Evolutionary conservation across 345 rosid species (phyloP), one percentile per base, ranked within the genome.

Genomic region (Hirschfeldia incana): DNA sequence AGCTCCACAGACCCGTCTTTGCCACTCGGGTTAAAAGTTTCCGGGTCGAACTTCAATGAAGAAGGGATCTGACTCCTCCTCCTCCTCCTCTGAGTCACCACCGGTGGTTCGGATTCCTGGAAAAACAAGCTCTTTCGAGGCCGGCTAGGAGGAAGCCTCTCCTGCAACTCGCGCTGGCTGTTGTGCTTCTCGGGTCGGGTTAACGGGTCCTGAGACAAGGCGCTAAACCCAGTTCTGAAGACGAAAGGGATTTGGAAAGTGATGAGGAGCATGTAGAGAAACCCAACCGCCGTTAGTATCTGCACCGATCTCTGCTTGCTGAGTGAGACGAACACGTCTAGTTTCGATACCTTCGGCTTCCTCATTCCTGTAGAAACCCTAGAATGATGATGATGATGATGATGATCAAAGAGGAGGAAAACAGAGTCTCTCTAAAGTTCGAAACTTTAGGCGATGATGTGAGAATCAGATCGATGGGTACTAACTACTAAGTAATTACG

Each of bases 231-330:
- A 16, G 89, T 73, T 34, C 66, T 80, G 86, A 88, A 91, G 1
- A 91, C 87, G 37, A 85, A 81, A 0, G 98, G 97, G 65, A 93
- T 86, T 84, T 93, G 92, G 32, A 93, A 72, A 12, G 90, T 88
- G 61, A 91, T 88, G 13, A 88, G 65, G 16, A 90, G 75, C 36
- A 90, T 34, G 70, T 91, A 93, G 67, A 90, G 75, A 29, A 90
- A 30, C 29, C 86, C 93, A 4, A 86, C 73, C 42, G 75, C 85
- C 59, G 88, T 84, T 73, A 90, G 70, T 64, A 90, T 82, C 80
- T 90, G 98, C 73, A 90, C 72, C 61, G 93, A 87, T 83, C 89
- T 82, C 61, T 87, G 89, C 81, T 86, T 82, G 58, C 78, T 83
- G 0, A 88, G 37, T 11, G 90, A 80, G 4, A 84, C 70, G 16